Evolutionary conservation across 352 stramenopile genomes (phyloP), one percentile per base, ranked within the genome.

Genomic region (Phytophthora citrophthora): DNA sequence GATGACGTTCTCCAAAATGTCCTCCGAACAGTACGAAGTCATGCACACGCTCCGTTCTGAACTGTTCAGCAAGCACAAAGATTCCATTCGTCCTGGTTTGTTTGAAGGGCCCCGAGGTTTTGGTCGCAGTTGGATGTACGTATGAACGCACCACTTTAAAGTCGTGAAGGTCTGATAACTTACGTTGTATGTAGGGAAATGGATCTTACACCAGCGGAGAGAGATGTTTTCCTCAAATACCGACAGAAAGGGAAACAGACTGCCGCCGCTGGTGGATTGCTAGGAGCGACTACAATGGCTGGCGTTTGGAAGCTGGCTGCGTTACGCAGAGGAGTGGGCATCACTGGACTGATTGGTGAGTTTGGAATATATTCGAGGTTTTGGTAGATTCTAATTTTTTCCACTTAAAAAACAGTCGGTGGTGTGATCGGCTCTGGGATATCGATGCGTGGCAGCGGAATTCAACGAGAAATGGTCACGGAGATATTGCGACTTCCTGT

Each of bases 161-260:
- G 5, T 29, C 26, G 2, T 39, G 32, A 39, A 12, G 32, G 1
- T 16, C 3, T 29, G 26, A 8, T 29, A 8, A 29, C 26, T 29
- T 6, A 0, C 7, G 26, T 29, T 39, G 6, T 16, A 16, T 46
- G 12, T 20, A 29, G 43, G 18, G 38, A n/a, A 26, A 52, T 29
- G 18, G 50, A 41, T 40, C 12, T 26, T 20, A 53, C 59, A 4
- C 59, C 59, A 23, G 59, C 41, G 24, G 59, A 67, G 44, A 52
- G 45, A 20, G 60, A 68, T 27, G 51, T 20, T 68, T 52, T 68
- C 50, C 32, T 47, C 5, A 61, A 50, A 20, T 68, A 61, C 36
- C 40, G n/a, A 7, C 36, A 45, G 32, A 49, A 56, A 38, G 51
- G 59, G n/a, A 60, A 61, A n/a, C 20, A 51, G 26, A 32, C 43